These are phyloP conservation scores for Elsinoe australis DNA, from an alignment of 2,329 filamentous ascomycete species.

Conservation along the genomic window DNA sequence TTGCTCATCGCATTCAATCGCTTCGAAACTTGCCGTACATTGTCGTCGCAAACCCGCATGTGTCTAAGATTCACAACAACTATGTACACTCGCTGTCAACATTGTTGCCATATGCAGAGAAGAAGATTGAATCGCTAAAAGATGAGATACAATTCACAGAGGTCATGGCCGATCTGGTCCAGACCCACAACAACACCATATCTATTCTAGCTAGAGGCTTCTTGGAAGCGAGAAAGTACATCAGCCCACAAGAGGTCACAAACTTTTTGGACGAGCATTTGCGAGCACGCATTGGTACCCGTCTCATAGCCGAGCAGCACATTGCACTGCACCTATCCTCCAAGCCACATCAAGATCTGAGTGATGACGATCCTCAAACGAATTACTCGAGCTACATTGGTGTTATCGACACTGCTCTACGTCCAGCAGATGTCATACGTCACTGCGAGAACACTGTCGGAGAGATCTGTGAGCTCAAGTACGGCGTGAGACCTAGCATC, in stretches of 20 bases:
- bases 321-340: conserved; percentile 75
- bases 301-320: conserved; percentile 92
- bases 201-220: conserved; percentile 87
- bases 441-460: conserved; percentile 83
- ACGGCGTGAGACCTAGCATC: conserved; percentile 76
- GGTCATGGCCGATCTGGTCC: conserved; percentile 88
- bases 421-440: conserved; percentile 72
- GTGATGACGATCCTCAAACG: conserved; percentile 38
- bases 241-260: conserved; percentile 74
- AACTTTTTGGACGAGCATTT: conserved; percentile 89
- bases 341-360: conserved; percentile 59
- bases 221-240: conserved; percentile 86
- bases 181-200: conserved; percentile 91
- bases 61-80: conserved; percentile 90
- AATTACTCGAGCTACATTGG: conserved; percentile 65
- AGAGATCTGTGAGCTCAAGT: conserved; percentile 94
- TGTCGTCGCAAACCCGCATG: conserved; percentile 94
- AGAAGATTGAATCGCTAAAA: conserved; percentile 65
- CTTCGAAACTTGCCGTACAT: conserved; percentile 93
- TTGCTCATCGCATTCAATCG: conserved; percentile 89
- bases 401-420: conserved; percentile 85
- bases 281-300: conserved; percentile 84
- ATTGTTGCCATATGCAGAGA: conserved; percentile 73
- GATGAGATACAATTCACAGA: conserved; percentile 89
- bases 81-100: conserved; percentile 91